Base-by-base conservation (phyloP, 768 basidiomycete genomes). In the Thelephora ganbajun region DNA sequence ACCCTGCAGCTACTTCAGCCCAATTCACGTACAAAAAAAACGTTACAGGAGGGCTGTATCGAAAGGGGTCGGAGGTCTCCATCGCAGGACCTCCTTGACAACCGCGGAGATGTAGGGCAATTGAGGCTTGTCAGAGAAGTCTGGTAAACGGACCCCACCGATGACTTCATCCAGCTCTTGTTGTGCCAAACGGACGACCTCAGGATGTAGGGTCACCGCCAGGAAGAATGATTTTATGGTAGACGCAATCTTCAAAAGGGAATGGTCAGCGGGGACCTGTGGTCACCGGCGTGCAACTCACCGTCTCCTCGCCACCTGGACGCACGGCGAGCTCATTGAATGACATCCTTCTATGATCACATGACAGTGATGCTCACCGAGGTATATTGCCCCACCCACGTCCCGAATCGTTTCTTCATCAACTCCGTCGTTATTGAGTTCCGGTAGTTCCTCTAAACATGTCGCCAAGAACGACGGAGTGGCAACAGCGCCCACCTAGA, bases 401-500 rank as follows among this genome's bases (percentile, higher is more conserved):
- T 43, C 16, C 41, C 60, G 59, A 50, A 44, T 23, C 50, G 70
- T 57, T 6, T 68, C 60, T 30, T 41, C 12, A 14, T 41, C 39
- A 16, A 16, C 39, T 48, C 52, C 46, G 30, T 60, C 61, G 33
- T 61, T 48, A 4, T 41, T 41, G 39, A 18, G 16, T 14, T 41
- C 39, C 18, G 22, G 22, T 22, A 9, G 39, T 41, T 41, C 39
- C 37, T 79, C 77, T 11, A 85, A 65, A 16, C 83, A 63, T 7
- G 72, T 77, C 1, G 68, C 68, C 6, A 22, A 7, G 12, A 41
- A 7, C 22, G 39, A 41, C 14, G 16, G 14, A 1, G 16, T 14
- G 12, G 16, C 6, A 16, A 41, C 9, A 2, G 18, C 6, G 16
- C 14, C 14, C 39, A 11, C 39, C 39, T 41, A 1, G 9, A 14